phyloP scores from a whole-genome alignment of 306 rosid species.

The Rosa multiflora region DNA sequence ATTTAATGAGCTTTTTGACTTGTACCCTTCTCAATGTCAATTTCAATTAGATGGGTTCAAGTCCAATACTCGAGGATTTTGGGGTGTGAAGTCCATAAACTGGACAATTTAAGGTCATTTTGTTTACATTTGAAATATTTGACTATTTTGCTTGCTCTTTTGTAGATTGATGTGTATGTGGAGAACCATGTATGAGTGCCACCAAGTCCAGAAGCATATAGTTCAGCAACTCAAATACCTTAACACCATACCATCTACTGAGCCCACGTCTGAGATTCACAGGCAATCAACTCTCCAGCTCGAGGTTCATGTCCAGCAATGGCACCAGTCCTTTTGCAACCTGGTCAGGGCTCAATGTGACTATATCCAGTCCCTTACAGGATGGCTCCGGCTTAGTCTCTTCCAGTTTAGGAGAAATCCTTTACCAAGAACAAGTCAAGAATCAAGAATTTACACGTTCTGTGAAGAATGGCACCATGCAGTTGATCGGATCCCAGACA shows the following conservation, averaged over 20 bases:
- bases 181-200: constrained; percentile 97
- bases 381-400: constrained; percentile 94
- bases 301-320: constrained; percentile 87
- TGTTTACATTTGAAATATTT: not conserved
- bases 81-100: not conserved
- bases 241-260: constrained; percentile 66
- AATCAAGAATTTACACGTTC: constrained; percentile 73
- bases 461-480: constrained; percentile 93
- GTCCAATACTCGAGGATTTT: not conserved
- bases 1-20: not conserved
- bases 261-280: constrained; percentile 88
- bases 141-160: not conserved
- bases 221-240: constrained; percentile 94
- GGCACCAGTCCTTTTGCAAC: constrained; percentile 88
- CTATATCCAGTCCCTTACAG: constrained; percentile 77
- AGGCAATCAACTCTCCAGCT: constrained; percentile 89
- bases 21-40: not conserved
- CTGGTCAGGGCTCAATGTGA: constrained; percentile 78
- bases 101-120: not conserved
- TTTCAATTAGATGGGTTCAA: not conserved
- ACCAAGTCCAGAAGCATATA: constrained; percentile 93
- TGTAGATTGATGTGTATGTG: constrained; percentile 96
- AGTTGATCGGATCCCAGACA: constrained; percentile 77
- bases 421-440: constrained; percentile 50
- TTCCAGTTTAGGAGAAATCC: constrained; percentile 69